These are phyloP conservation scores for Parascedosporium putredinis DNA, from an alignment of 2,329 filamentous ascomycete genomes.

Conservation along the genomic window DNA sequence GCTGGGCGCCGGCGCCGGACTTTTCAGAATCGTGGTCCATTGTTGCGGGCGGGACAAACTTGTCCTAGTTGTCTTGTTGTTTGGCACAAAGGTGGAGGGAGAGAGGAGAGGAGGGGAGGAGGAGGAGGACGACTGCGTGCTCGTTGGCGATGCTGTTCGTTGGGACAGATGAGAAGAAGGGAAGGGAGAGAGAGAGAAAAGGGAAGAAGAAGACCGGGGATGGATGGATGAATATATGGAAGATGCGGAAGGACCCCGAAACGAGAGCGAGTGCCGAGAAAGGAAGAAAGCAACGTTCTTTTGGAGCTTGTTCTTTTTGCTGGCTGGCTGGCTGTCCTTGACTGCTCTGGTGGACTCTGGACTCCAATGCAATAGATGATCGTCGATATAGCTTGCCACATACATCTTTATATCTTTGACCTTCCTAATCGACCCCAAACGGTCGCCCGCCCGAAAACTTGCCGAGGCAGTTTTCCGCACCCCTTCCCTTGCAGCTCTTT, in stretches of 20 bases:
- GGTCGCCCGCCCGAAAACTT: background rate
- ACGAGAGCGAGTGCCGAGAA: background rate
- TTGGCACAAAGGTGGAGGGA: background rate
- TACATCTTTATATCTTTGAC: background rate
- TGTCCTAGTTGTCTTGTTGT: background rate
- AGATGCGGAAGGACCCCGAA: background rate
- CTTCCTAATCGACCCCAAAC: background rate
- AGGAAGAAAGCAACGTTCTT: too few relatives aligned
- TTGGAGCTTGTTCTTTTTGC: too few relatives aligned
- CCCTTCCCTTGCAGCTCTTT: background rate
- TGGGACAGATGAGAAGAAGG: too few relatives aligned
- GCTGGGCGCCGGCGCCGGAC: background rate
- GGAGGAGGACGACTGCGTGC: too few relatives aligned
- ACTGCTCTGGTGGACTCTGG: background rate
- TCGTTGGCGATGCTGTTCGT: too few relatives aligned
- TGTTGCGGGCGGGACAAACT: too few relatives aligned
- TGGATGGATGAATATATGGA: background rate
- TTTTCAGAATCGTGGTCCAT: slow-evolving; percentile 1
- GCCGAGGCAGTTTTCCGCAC: background rate
- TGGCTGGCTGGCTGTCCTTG: too few relatives aligned
- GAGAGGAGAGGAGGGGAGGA: background rate
- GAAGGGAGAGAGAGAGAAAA: background rate
- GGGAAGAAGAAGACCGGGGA: background rate
- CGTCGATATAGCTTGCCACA: background rate
- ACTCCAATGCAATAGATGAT: background rate